phyloP scores from a whole-genome alignment of 2,329 filamentous ascomycete species.

The Saccharata proteae region DNA sequence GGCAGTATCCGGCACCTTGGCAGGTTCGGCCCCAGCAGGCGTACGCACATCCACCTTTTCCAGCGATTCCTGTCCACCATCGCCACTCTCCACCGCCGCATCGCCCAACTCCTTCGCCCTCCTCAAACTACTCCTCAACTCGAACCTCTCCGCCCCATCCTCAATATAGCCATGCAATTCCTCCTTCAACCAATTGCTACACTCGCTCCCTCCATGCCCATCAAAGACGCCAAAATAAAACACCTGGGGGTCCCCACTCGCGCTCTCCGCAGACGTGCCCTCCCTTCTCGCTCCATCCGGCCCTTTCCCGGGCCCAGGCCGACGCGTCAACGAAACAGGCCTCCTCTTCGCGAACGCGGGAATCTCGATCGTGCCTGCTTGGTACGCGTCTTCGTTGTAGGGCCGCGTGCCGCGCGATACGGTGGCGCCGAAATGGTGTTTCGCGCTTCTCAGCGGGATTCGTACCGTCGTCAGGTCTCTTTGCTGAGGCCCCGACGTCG shows the following conservation, averaged over 20 bases:
- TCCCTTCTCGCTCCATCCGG: conserved; percentile 13
- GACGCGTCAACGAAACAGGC: conserved; percentile 49
- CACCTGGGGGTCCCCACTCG: conserved; percentile 81
- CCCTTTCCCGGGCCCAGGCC: conserved; percentile 19
- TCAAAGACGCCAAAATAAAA: conserved; percentile 98
- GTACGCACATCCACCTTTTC: conserved; percentile 38
- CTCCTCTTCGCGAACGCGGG: conserved; percentile 82
- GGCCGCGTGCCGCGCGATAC: conserved; percentile 69
- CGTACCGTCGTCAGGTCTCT: conserved; percentile 85
- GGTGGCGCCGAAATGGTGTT: conserved; percentile 84
- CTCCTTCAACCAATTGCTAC: conserved; percentile 74
- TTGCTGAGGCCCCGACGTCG: conserved; percentile 15
- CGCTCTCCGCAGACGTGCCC: conserved; percentile 55
- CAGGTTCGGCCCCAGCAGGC: conserved; percentile 26
- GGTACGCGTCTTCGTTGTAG: conserved; percentile 89
- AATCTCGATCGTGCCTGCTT: conserved; percentile 86
- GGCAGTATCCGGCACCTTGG: conserved; percentile 19
- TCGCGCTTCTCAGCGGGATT: conserved; percentile 84
- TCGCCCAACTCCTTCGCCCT: conserved; percentile 14
- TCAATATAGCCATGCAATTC: conserved; percentile 84
- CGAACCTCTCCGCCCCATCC: conserved; percentile 62
- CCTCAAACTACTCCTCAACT: conserved; percentile 62
- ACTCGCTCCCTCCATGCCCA: conserved; percentile 83
- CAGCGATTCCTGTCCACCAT: conserved; percentile 22
- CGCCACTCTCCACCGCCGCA: not conserved